Evolutionary conservation across 2,329 filamentous ascomycete species (phyloP).

Genomic region (Neonectria sp.): DNA sequence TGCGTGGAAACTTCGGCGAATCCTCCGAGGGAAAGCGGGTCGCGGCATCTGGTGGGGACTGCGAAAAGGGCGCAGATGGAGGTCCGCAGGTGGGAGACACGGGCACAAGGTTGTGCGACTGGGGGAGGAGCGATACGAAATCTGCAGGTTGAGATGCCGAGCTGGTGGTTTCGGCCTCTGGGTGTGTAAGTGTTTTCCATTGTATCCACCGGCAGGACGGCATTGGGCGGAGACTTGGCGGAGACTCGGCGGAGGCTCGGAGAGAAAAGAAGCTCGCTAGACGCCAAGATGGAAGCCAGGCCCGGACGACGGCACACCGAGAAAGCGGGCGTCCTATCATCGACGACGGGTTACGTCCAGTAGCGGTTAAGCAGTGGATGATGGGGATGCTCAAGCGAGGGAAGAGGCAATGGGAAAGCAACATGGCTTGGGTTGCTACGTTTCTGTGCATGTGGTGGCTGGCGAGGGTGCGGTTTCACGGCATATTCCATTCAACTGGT

Average conservation of each 20-base stretch:
- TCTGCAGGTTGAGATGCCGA: conserved; percentile 1
- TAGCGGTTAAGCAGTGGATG: background rate
- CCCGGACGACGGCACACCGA: background rate
- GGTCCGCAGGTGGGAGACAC: background rate
- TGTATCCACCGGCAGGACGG: background rate
- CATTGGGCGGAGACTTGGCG: background rate
- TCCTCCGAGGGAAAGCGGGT: background rate
- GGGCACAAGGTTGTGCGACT: background rate
- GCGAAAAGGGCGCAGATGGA: background rate
- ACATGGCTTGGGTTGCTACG: background rate
- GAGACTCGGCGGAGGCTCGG: background rate
- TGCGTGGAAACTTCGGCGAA: background rate
- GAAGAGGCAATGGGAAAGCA: background rate
- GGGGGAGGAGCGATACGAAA: background rate
- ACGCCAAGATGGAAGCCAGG: background rate
- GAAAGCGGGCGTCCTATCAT: background rate
- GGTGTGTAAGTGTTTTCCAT: background rate
- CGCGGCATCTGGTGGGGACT: background rate
- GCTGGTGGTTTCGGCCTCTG: background rate
- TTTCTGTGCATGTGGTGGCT: background rate
- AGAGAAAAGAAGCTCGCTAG: background rate
- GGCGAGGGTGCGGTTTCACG: background rate
- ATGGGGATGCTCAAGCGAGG: background rate
- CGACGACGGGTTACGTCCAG: background rate
- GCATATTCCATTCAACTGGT: background rate